A percentile compares a stretch with the other conserved stretches of the same genome.
phyloP scores from a whole-genome alignment of 176 grass and related monocot species.

The Aechmea fasciata region DNA sequence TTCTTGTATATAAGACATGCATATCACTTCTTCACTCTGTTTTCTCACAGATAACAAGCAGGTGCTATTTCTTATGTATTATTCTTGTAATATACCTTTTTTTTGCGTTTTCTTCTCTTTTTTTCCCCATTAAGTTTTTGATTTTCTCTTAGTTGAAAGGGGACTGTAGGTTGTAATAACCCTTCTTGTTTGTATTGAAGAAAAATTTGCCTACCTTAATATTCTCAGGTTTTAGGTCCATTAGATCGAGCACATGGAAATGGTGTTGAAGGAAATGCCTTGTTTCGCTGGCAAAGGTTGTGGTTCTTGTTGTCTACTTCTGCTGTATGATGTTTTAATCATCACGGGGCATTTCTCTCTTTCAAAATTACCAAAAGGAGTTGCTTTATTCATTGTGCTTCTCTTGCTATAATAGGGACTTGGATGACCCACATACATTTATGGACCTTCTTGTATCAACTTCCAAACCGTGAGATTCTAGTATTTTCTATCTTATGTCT shows the following conservation, averaged over 20 bases:
- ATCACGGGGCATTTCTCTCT: too few relatives aligned
- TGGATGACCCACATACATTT: constrained; percentile 80
- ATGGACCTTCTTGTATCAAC: constrained; percentile 80
- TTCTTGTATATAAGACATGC: background rate
- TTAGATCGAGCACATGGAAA: constrained; percentile 38
- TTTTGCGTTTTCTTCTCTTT: background rate
- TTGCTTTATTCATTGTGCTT: constrained; percentile 4
- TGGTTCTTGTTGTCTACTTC: background rate
- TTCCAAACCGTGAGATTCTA: constrained; percentile 46
- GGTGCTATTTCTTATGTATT: background rate
- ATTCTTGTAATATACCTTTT: background rate
- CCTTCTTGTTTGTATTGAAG: background rate
- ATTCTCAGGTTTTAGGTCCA: constrained; percentile 46
- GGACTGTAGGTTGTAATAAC: too few relatives aligned
- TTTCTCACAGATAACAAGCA: too few relatives aligned
- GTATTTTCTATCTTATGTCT: background rate
- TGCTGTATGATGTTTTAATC: background rate
- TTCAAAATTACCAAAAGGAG: background rate
- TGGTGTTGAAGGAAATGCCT: constrained; percentile 62
- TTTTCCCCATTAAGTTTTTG: background rate
- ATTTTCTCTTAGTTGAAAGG: too few relatives aligned
- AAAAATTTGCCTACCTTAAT: constrained; percentile 42
- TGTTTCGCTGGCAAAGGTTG: constrained; percentile 88
- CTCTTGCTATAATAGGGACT: constrained; percentile 42
- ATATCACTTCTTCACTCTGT: background rate